These are phyloP conservation scores for Sordaria brevicollis DNA, from an alignment of 495 filamentous ascomycete species.

Conservation along the genomic window DNA sequence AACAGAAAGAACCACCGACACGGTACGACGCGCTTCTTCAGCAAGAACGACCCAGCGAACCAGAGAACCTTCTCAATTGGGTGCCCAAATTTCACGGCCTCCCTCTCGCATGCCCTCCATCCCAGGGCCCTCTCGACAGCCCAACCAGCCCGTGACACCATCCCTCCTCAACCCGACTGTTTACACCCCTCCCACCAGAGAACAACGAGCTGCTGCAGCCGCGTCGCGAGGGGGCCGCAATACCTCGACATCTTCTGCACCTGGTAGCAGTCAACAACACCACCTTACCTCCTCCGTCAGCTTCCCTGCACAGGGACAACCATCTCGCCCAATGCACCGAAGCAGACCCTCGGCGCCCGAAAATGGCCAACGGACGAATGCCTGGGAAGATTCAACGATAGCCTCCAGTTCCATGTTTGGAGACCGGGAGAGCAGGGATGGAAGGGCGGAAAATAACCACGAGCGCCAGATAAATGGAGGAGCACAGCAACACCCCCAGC, in stretches of 20 bases:
- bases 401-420: slow-evolving; percentile 28
- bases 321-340: slow-evolving; percentile 21
- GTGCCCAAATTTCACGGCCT: background rate
- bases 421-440: slow-evolving; percentile 18
- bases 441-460: slow-evolving; percentile 17
- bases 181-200: background rate
- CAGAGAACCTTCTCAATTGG: background rate
- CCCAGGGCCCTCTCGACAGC: background rate
- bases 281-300: slow-evolving; percentile 12
- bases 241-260: background rate
- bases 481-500: background rate
- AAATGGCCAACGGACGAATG: slow-evolving; percentile 11
- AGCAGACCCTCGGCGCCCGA: slow-evolving; percentile 20
- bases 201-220: background rate
- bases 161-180: background rate
- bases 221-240: background rate
- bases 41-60: background rate
- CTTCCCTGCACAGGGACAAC: slow-evolving; percentile 8
- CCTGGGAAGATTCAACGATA: slow-evolving; percentile 29
- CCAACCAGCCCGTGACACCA: background rate
- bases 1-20: background rate
- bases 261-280: background rate
- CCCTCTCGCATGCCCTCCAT: background rate
- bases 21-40: background rate
- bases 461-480: slow-evolving; percentile 8